Conservation (phyloP, 176 grass and related monocot species). For the Aegilops longissima region DNA sequence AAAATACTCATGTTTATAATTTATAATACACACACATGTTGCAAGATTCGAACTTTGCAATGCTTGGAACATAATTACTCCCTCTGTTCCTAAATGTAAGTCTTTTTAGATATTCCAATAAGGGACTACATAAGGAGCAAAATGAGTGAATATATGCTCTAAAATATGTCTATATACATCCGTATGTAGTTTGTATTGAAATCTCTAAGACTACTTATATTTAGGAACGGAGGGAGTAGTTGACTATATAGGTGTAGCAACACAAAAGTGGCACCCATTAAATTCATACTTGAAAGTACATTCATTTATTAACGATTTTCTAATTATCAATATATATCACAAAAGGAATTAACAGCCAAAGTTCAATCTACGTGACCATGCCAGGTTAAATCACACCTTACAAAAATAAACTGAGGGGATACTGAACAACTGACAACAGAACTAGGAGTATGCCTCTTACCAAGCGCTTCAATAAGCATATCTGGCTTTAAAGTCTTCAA, state of each 20-base stretch:
- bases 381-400: background rate
- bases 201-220: too few relatives aligned
- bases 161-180: too few relatives aligned
- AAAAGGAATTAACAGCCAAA: background rate
- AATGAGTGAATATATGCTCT: too few relatives aligned
- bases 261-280: background rate
- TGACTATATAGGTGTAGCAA: background rate
- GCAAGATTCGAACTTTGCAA: background rate
- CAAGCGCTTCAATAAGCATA: slow-evolving; percentile 95
- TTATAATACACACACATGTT: background rate
- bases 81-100: too few relatives aligned
- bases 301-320: background rate
- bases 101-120: too few relatives aligned
- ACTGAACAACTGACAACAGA: background rate
- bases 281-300: background rate
- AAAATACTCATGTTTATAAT: background rate
- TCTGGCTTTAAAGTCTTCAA: slow-evolving; percentile 76
- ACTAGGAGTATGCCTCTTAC: slow-evolving; percentile 44
- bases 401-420: background rate
- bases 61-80: background rate
- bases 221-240: too few relatives aligned
- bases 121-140: too few relatives aligned
- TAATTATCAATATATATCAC: background rate
- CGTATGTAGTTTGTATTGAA: too few relatives aligned
- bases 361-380: background rate